Evolutionary conservation across 2,329 filamentous ascomycete species (phyloP).

Genomic region (Geosmithia flava): DNA sequence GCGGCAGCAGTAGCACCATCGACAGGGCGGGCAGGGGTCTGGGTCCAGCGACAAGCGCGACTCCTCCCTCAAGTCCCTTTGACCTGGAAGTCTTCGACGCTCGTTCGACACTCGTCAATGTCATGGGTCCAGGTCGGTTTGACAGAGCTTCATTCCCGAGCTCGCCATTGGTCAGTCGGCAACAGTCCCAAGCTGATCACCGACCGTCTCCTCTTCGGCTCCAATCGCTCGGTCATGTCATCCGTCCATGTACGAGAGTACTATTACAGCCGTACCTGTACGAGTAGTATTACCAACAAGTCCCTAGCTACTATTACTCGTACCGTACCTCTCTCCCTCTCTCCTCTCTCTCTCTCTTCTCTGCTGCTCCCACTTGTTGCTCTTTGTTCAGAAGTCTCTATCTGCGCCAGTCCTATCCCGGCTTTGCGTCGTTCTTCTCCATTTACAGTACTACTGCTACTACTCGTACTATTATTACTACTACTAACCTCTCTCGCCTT

Average conservation of each 20-base stretch:
- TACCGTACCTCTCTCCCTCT: background rate
- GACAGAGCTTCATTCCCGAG: slow-evolving; percentile 6
- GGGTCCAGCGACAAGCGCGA: background rate
- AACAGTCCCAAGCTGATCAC: slow-evolving; percentile 5
- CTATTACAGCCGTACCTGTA: background rate
- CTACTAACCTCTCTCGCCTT: background rate
- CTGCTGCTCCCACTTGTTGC: background rate
- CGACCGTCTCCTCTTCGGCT: slow-evolving; percentile 1
- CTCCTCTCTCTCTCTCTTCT: background rate
- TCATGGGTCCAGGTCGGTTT: background rate
- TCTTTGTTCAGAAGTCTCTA: background rate
- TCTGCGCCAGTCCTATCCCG: background rate
- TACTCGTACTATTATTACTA: no score
- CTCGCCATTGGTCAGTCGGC: slow-evolving; percentile 6
- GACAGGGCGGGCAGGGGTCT: background rate
- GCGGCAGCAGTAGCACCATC: background rate
- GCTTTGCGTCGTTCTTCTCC: background rate
- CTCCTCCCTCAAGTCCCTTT: background rate
- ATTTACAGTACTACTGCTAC: background rate
- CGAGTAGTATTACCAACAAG: background rate
- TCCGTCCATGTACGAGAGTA: background rate
- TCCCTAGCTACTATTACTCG: background rate
- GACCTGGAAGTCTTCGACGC: no score
- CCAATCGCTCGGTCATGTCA: background rate
- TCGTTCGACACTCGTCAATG: background rate